phyloP scores from a whole-genome alignment of 768 basidiomycete genomes.

The Lentinula raphanica region DNA sequence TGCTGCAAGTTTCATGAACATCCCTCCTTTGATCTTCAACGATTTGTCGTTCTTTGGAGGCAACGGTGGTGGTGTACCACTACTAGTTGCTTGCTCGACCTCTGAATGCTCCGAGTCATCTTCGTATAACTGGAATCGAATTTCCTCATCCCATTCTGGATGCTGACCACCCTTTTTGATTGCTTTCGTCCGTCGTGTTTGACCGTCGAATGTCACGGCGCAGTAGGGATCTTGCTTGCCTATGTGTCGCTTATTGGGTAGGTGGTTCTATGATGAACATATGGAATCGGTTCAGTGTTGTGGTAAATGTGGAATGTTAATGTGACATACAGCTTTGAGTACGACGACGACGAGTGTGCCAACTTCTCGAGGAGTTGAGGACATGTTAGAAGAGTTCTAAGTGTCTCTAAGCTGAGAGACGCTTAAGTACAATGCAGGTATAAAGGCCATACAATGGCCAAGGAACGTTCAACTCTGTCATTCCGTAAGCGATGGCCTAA shows the following conservation, averaged over 20 bases:
- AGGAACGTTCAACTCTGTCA: neutral
- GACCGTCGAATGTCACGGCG: slow-evolving; percentile 67
- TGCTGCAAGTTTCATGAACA: slow-evolving; percentile 73
- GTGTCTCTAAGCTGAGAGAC: slow-evolving; percentile 4
- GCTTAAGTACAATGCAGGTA: neutral
- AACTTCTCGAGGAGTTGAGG: slow-evolving; percentile 64
- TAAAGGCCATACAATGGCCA: neutral
- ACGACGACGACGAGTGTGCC: slow-evolving; percentile 93
- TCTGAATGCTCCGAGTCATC: slow-evolving; percentile 55
- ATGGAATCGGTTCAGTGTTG: slow-evolving; percentile 9
- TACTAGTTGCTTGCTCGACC: slow-evolving; percentile 28
- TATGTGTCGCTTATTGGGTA: slow-evolving; percentile 87
- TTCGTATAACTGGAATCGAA: slow-evolving; percentile 86
- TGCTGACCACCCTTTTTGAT: slow-evolving; percentile 97
- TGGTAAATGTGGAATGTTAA: neutral
- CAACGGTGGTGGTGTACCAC: slow-evolving; percentile 56
- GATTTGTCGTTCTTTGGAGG: slow-evolving; percentile 58
- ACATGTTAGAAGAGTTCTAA: slow-evolving; percentile 34
- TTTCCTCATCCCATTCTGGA: slow-evolving; percentile 98
- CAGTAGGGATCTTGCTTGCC: slow-evolving; percentile 99
- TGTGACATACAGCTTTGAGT: slow-evolving; percentile 80
- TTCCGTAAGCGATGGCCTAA: neutral
- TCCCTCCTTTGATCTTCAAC: slow-evolving; percentile 64
- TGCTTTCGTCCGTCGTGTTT: slow-evolving; percentile 86
- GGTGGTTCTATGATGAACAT: slow-evolving; percentile 57